phyloP scores from a whole-genome alignment of 2,329 filamentous ascomycete species.

The Aspergillus phoenicis region DNA sequence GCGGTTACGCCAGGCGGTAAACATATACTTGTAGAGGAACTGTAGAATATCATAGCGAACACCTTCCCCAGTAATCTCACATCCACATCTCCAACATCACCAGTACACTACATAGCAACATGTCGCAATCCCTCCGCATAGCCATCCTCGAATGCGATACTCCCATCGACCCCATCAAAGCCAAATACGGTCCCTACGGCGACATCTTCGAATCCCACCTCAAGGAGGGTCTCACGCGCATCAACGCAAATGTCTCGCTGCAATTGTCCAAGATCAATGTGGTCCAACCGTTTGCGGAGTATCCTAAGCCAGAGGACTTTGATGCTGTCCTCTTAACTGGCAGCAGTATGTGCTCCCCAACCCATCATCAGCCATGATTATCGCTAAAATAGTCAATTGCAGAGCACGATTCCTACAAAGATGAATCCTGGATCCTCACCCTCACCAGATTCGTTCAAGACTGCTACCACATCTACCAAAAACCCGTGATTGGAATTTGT shows the following conservation, averaged over 20 bases:
- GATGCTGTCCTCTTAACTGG: conserved; percentile 35
- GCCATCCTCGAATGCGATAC: conserved; percentile 36
- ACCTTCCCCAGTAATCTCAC: no score
- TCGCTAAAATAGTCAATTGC: conserved; percentile 1
- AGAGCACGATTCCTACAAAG: conserved; percentile 46
- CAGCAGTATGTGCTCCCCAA: conserved; percentile 29
- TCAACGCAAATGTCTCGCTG: conserved; percentile 12
- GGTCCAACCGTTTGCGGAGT: conserved; percentile 20
- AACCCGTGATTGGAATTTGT: conserved; percentile 50
- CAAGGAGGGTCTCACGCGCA: conserved; percentile 19
- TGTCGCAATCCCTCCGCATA: conserved; percentile 21
- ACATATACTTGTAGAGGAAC: no score
- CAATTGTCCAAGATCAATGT: conserved; percentile 30
- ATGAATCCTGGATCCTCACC: conserved; percentile 50
- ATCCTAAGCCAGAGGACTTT: conserved; percentile 25
- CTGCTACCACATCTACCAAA: conserved; percentile 11
- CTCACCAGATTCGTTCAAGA: conserved; percentile 46
- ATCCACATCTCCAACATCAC: no score
- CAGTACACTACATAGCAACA: background rate
- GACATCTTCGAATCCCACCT: conserved; percentile 32
- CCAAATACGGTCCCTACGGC: conserved; percentile 27
- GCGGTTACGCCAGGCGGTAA: no score
- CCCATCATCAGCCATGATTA: background rate
- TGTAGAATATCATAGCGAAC: no score
- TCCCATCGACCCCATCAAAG: conserved; percentile 27